Base-by-base conservation (phyloP, 129 eudicot species). In the Flaveria robusta region DNA sequence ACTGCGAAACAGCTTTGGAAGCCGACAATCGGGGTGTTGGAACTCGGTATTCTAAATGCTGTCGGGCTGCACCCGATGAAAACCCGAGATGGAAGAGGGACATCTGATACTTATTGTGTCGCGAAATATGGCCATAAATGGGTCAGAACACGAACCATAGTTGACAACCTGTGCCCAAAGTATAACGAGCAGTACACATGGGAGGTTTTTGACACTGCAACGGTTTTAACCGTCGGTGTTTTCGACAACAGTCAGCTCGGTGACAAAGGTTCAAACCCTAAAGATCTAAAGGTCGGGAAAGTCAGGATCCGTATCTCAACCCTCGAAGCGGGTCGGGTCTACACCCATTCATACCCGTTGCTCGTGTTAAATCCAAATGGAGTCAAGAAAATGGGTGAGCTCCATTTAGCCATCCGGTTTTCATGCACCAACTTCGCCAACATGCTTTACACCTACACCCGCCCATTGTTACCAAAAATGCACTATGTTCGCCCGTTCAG, bases 1-100 rank as follows among this genome's bases (percentile, higher is more conserved):
- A 87, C 98, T n/a, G 97, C 98, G 9, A 91, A 94, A 73, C 97
- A 94, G 84, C 90, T 94, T 24, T 91, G 97, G 97, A 89, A 83
- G 76, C 96, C 97, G 2, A 83, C 97, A 15, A 89, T 94, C 24
- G 97, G 98, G 49, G 86, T 88, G 52, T 69, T 91, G 68, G 98
- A 93, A 60, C 98, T 93, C 46, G 98, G 98, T 16, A 79, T 93
- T 71, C 58, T 93, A 70, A 88, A 84, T 55, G 98, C 98, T 18
- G 91, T 85, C 22, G 97, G 97, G 74, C 93, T 93, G 69, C 97
- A 93, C 76, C 98, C 98, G 0, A 91, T 91, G 97, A 93, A 93
- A 83, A 91, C 96, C 41, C 86, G 97, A 59, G 97, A 91, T 14
- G 93, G 93, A 3, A 87, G 83, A 74, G 98, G 98, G 27, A 90